Conservation (phyloP, 257 asterid genomes). For the Nicotiana benthamiana region DNA sequence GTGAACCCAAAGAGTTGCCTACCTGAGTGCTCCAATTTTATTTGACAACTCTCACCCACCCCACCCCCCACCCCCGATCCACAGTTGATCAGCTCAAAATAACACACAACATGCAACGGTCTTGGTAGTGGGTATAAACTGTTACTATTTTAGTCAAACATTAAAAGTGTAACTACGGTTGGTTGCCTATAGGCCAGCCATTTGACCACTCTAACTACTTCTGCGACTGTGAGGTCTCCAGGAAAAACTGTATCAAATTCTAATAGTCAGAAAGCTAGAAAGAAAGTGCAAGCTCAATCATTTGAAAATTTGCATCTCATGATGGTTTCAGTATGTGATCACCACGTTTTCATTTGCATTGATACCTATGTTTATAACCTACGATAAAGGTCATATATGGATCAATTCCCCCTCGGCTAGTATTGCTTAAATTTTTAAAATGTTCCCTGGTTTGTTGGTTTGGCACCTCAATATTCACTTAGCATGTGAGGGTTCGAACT, state of each 20-base stretch:
- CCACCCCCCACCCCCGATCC: not conserved
- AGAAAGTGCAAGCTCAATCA: not conserved
- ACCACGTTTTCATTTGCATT: not conserved
- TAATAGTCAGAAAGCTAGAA: not conserved
- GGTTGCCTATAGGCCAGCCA: not conserved
- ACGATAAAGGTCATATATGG: not conserved
- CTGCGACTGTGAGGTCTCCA: not conserved
- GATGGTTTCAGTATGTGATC: not conserved
- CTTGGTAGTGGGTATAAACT: not conserved
- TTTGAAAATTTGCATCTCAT: not conserved
- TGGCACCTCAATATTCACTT: too few species aligned
- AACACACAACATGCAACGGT: not conserved
- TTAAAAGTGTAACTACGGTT: not conserved
- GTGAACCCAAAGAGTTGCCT: not conserved
- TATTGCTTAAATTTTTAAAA: not conserved
- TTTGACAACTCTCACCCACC: not conserved
- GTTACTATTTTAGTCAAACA: not conserved
- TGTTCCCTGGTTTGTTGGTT: too few species aligned
- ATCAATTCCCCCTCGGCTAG: not conserved
- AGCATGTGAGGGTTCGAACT: too few species aligned
- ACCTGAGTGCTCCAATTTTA: not conserved
- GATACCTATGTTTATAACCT: not conserved
- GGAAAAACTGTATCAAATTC: not conserved
- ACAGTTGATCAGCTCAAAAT: not conserved
- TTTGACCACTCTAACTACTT: not conserved